Evolutionary conservation across 345 rosid species (phyloP), one percentile per base, ranked within the genome.

Genomic region (Alliaria petiolata): DNA sequence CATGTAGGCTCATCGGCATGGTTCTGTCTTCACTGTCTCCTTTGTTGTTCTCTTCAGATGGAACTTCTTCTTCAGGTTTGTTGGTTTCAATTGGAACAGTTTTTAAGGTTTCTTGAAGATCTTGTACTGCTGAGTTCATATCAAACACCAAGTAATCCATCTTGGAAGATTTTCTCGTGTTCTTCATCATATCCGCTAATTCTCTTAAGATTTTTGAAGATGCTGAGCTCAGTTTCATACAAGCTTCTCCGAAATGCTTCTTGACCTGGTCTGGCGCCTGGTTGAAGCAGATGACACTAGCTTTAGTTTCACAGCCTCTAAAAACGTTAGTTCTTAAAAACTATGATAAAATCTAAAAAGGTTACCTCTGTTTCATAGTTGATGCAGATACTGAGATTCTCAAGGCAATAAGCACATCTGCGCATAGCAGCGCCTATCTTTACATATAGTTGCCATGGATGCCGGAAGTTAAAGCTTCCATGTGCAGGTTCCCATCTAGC

Each of bases 401-500:
- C 88, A 39, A 89, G 81, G 78, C 85, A 84, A 54, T 78, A 86
- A 50, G 93, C 98, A 52, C 90, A 84, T 57, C 74, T 77, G 5
- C 89, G 86, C 76, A 89, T 60, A 25, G 87, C 71, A 34, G 83
- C 83, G 3, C 93, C 93, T 31, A 86, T 75, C 79, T 86, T 87
- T 61, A 86, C 80, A 70, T 91, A 89, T 74, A 80, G 82, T 65
- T 85, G 83, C 97, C 97, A 91, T 64, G 97, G 97, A 82, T 89
- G 89, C 17, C 83, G 3, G 57, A 87, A 89, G 70, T 36, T 81
- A 79, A 89, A 86, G 53, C 75, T 79, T 45, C 97, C 96, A 56
- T 85, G 96, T 36, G 86, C 81, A 6, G 93, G 96, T 69, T 91
- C 97, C 96, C 97, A 91, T 72, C 85, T 81, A 0, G 92, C 93